These are phyloP conservation scores for Lactarius sp. DNA, from an alignment of 768 basidiomycete species.

Conservation along the genomic window DNA sequence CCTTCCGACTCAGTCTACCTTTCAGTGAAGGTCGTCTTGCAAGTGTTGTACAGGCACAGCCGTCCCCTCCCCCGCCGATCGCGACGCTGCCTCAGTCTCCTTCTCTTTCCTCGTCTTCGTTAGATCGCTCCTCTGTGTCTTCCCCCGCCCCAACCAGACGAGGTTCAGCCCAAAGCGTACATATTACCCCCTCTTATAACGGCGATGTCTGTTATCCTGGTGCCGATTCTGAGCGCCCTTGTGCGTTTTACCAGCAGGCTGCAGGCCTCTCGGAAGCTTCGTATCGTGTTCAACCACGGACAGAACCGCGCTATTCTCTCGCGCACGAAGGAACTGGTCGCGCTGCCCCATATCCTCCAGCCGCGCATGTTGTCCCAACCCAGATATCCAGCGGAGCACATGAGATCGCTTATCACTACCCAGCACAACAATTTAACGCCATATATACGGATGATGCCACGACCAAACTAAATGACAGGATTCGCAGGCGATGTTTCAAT, in stretches of 20 bases:
- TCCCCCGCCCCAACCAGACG: constrained; percentile 49
- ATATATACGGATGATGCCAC: constrained; percentile 73
- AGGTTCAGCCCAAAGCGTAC: constrained; percentile 36
- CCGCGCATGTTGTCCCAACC: constrained; percentile 28
- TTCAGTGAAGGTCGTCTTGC: constrained; percentile 40
- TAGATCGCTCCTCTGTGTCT: constrained; percentile 56
- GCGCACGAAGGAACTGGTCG: constrained; percentile 20
- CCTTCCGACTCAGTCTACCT: constrained; percentile 29
- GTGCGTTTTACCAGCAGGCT: constrained; percentile 19
- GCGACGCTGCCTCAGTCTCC: constrained; percentile 55
- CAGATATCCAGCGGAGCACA: constrained; percentile 22
- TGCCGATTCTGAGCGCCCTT: constrained; percentile 19
- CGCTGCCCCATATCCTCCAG: constrained; percentile 25
- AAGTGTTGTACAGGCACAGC: constrained; percentile 34
- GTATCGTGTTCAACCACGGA: constrained; percentile 25
- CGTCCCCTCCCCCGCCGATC: constrained; percentile 44
- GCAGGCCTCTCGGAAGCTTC: constrained; percentile 4
- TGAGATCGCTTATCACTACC: constrained; percentile 35
- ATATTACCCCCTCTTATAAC: constrained; percentile 39
- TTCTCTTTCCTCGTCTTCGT: constrained; percentile 52
- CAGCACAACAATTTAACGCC: constrained; percentile 37
- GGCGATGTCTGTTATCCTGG: constrained; percentile 26
- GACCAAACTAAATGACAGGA: constrained; percentile 73
- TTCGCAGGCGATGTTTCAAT: constrained; percentile 75
- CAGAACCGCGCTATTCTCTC: constrained; percentile 19